Evolutionary conservation across 306 rosid species (phyloP).

Genomic region (Rosa rugosa): DNA sequence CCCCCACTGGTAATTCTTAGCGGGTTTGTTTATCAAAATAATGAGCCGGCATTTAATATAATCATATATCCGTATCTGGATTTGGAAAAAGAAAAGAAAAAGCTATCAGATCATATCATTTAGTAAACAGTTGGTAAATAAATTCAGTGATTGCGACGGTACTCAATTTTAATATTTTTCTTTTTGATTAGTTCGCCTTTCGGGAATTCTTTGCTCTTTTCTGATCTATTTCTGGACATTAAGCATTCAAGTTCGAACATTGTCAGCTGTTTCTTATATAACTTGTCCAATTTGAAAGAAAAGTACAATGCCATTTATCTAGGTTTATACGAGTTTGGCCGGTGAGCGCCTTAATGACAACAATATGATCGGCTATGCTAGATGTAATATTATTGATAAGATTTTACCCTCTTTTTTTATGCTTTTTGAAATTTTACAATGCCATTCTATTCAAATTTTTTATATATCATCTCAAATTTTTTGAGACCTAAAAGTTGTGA

Average conservation of each 20-base stretch:
- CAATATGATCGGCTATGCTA: not conserved
- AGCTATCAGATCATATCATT: not conserved
- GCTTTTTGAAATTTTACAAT: not conserved
- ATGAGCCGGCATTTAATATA: not conserved
- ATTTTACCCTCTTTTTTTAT: not conserved
- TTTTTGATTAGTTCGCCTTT: not conserved
- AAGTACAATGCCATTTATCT: constrained; percentile 8
- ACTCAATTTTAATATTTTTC: not conserved
- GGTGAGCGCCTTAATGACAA: constrained; percentile 31
- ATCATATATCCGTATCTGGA: not conserved
- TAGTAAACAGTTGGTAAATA: not conserved
- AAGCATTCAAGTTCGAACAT: not conserved
- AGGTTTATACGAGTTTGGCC: constrained; percentile 36
- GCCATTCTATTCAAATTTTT: constrained; percentile 2
- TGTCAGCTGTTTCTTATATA: constrained; percentile 3
- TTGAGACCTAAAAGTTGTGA: constrained; percentile 7
- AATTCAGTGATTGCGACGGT: not conserved
- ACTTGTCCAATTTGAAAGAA: not conserved
- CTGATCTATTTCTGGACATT: not conserved
- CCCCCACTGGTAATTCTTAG: not conserved
- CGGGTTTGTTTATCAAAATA: not conserved
- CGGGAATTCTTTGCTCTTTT: not conserved
- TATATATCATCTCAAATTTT: not conserved
- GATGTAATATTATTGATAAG: not conserved
- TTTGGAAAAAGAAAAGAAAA: not conserved